These are phyloP conservation scores for Termitomyces sp. DNA, from an alignment of 768 basidiomycete genomes.

Conservation along the genomic window DNA sequence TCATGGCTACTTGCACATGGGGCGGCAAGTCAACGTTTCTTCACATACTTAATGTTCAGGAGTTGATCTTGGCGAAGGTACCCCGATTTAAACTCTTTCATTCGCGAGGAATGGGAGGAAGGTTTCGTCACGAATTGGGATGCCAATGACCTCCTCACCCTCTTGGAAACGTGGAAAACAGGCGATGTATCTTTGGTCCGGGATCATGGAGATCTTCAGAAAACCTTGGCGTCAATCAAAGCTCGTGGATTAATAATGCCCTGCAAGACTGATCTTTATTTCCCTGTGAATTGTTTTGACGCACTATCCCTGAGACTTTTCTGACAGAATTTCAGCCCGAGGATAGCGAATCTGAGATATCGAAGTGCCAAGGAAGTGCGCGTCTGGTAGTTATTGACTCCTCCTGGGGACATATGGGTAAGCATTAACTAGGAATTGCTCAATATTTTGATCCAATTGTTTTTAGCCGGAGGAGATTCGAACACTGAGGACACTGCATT, in stretches of 20 bases:
- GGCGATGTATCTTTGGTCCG: constrained; percentile 42
- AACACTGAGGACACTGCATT: constrained; percentile 35
- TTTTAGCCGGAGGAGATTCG: constrained; percentile 37
- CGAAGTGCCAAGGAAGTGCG: constrained; percentile 32
- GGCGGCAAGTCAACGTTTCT: constrained; percentile 22
- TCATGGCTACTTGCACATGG: constrained; percentile 35
- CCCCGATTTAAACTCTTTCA: constrained; percentile 40
- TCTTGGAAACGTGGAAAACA: constrained; percentile 44
- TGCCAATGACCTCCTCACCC: constrained; percentile 46
- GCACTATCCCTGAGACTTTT: constrained; percentile 1
- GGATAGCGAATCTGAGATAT: constrained; percentile 45
- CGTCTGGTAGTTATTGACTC: constrained; percentile 46
- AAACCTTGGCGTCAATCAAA: constrained; percentile 35
- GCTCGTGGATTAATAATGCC: constrained; percentile 54
- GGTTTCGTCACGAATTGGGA: constrained; percentile 40
- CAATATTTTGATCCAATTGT: neutral
- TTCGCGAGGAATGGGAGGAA: constrained; percentile 47
- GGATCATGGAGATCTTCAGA: constrained; percentile 36
- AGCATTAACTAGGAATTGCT: constrained; percentile 4
- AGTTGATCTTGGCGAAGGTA: constrained; percentile 24
- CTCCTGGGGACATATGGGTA: constrained; percentile 54
- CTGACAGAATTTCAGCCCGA: constrained; percentile 33
- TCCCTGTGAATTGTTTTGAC: constrained; percentile 29
- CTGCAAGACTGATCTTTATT: constrained; percentile 53
- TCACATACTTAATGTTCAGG: neutral